phyloP scores from a whole-genome alignment of 345 rosid genomes.

The Balakata baccata region DNA sequence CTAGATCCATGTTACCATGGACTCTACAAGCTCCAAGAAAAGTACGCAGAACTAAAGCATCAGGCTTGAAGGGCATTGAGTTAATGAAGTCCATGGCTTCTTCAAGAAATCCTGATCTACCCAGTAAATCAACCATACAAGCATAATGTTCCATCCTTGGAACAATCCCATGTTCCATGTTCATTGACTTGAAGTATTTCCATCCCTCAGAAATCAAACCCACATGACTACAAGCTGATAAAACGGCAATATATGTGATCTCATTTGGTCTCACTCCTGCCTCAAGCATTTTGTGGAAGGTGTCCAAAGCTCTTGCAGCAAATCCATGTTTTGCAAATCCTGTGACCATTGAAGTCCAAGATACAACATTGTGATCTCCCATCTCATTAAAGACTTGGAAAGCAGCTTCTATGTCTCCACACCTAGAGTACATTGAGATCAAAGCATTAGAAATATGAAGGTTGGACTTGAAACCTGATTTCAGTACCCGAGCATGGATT shows the following conservation, averaged over 20 bases:
- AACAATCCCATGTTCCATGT: slow-evolving; percentile 47
- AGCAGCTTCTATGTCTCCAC: slow-evolving; percentile 58
- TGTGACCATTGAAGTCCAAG: slow-evolving; percentile 79
- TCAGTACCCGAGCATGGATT: slow-evolving; percentile 55
- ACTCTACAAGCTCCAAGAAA: slow-evolving; percentile 71
- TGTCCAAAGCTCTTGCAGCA: slow-evolving; percentile 53
- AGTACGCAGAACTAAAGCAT: too few relatives aligned
- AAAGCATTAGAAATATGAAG: slow-evolving; percentile 51
- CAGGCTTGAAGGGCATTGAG: too few relatives aligned
- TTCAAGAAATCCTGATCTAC: too few relatives aligned
- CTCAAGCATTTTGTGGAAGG: slow-evolving; percentile 50
- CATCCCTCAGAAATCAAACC: slow-evolving; percentile 69
- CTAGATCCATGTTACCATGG: slow-evolving; percentile 53
- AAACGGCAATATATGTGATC: slow-evolving; percentile 59
- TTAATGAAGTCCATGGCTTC: too few relatives aligned
- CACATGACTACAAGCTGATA: slow-evolving; percentile 70
- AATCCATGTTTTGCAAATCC: slow-evolving; percentile 73
- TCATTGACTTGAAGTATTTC: slow-evolving; percentile 60
- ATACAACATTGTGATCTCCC: slow-evolving; percentile 49
- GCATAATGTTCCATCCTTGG: slow-evolving; percentile 76
- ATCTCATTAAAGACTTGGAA: slow-evolving; percentile 49
- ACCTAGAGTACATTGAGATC: slow-evolving; percentile 73
- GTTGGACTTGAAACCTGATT: slow-evolving; percentile 45
- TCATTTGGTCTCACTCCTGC: slow-evolving; percentile 53
- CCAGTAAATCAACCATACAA: too few relatives aligned